These are phyloP conservation scores for Pseudogymnoascus sp. DNA, from an alignment of 2,329 filamentous ascomycete genomes.

Conservation along the genomic window DNA sequence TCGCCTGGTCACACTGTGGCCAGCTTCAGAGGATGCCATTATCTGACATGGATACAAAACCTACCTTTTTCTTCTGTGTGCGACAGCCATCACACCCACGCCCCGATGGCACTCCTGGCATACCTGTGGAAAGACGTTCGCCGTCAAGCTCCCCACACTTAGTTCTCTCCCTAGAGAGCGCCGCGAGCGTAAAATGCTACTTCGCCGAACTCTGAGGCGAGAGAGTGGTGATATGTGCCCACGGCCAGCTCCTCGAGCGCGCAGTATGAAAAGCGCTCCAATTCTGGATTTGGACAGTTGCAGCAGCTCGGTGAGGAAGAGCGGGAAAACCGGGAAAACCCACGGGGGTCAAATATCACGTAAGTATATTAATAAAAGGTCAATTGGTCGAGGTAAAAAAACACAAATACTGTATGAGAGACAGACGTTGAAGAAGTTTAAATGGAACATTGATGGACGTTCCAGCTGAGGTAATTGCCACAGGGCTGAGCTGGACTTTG, in stretches of 20 bases:
- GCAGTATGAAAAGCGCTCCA: background rate
- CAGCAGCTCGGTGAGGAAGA: background rate
- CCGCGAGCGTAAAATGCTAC: background rate
- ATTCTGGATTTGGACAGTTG: background rate
- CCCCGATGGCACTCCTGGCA: constrained; percentile 46
- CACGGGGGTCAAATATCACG: background rate
- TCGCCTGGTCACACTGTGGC: constrained; percentile 9
- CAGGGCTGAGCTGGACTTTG: background rate
- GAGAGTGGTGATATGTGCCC: background rate
- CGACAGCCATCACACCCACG: constrained; percentile 45
- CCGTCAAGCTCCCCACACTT: background rate
- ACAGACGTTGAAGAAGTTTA: background rate
- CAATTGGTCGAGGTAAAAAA: background rate
- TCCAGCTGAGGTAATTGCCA: background rate
- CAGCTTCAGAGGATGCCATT: background rate
- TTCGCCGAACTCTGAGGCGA: background rate
- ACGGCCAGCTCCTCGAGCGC: background rate
- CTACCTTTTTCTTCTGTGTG: constrained; percentile 47
- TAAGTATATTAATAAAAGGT: background rate
- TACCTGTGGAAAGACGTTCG: constrained; percentile 22
- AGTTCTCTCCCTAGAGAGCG: background rate
- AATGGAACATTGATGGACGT: background rate
- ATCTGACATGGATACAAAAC: background rate
- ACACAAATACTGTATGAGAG: background rate
- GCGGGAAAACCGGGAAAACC: background rate